Base-by-base conservation (phyloP, 441 rosid genomes). In the Croton laevigatus region DNA sequence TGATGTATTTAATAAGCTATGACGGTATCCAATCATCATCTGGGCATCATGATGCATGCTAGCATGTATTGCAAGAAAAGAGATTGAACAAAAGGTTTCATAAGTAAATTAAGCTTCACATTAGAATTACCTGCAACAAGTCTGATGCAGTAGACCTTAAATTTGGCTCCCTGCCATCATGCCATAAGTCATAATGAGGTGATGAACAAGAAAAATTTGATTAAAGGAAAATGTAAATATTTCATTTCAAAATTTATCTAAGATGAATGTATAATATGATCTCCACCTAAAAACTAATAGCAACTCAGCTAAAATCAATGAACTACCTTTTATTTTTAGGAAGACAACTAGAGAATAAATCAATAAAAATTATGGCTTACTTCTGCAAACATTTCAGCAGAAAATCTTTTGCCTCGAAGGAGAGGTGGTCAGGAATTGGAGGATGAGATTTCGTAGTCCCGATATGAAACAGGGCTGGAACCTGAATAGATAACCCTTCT, bases 361-460 rank as follows among this genome's bases (percentile, higher is more conserved):
- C 61, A 59, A 42, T 53, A 60, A 53, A 78, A 48, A 64, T 63
- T 32, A 66, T 22, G 55, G 54, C 23, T 65, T 85, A 93, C 98
- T 88, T 85, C 77, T 89, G 89, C 75, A 96, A 77, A 80, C 97
- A 96, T 74, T 93, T 86, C 53, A 91, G 84, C 77, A 96, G 82
- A 81, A 93, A 93, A 74, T 87, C 94, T 77, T 91, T 88, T 45
- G 92, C 94, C 69, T 87, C 90, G 19, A 70, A 45, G 58, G 98
- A 88, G 32, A 95, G 87, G 76, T 86, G 91, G 66, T 95, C 99
- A 44, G 98, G 99, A 72, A 95, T 93, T 20, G 96, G 94, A 70
- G 98, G 99, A 80, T 93, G 99, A 63, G 99, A 86, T 77, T 89
- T 93, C 38, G 97, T 91, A 19, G 97, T 88, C 71, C 99, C 98